Base-by-base conservation (phyloP, 2,329 filamentous ascomycete genomes). In the Stachybotrys chartarum region DNA sequence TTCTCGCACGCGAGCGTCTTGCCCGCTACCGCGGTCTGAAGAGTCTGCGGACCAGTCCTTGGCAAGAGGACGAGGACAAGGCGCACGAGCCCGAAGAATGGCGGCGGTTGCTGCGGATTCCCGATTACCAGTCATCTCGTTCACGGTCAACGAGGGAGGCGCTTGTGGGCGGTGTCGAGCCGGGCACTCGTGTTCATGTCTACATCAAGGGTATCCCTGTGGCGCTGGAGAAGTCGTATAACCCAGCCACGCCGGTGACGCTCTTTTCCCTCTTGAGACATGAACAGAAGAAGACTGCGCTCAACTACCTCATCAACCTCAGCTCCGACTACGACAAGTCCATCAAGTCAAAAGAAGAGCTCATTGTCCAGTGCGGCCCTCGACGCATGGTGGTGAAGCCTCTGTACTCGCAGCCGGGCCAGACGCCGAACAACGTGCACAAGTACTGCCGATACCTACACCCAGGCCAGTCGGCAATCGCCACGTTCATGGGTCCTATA, bases 391-490 rank as follows among this genome's bases (percentile, higher is more conserved):
- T 92, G 57, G 85, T 97, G 73, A 93, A 94, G 66, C 94, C 94
- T 11, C 78, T 97, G 50, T 97, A 93, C 78, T 97, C 92, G 0
- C 84, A 90, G 67, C 79, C 83, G n/a, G 93, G 92, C 55, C 91
- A 87, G 67, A 97, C 93, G 0, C 90, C 91, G 51, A 97, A 97
- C 75, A 88, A 99, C 67, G 92, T 99, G 14, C 92, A 97, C 81
- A 99, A 99, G 72, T 97, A 91, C 73, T 89, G 91, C 71, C 87
- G 93, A 32, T 99, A 84, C 75, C 75, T 97, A 6, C 91, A 97
- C 70, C 92, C 94, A 0, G 94, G 94, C 5, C 87, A 91, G 63
- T 93, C 90, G 8, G 90, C 90, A 4, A 87, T 97, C 30, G 94
- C 92, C 7, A 89, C 87, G 11, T 96, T 97, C 71, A 87, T 92